These are phyloP conservation scores for Thelonectria olida DNA, from an alignment of 2,329 filamentous ascomycete species.

Conservation along the genomic window DNA sequence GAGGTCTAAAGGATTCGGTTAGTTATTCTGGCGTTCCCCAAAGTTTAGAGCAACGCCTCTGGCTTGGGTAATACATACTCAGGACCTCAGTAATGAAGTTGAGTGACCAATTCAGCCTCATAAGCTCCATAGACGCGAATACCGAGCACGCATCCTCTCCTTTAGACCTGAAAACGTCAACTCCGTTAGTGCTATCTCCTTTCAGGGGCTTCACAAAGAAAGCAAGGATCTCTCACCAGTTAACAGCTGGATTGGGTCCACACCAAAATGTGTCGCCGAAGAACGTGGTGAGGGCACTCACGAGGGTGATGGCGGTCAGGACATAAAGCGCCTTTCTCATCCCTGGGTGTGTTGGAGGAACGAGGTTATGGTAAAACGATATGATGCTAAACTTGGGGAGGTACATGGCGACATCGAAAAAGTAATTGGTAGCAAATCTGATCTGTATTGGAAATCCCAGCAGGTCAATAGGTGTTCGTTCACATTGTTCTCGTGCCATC, in stretches of 20 bases:
- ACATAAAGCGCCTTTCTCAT: conserved; percentile 30
- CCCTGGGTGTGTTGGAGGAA: conserved; percentile 26
- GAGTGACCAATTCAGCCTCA: conserved; percentile 34
- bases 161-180: not conserved
- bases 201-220: not conserved
- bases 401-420: conserved; percentile 38
- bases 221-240: conserved; percentile 25
- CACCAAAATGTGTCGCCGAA: conserved; percentile 37
- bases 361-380: conserved; percentile 35
- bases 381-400: conserved; percentile 38
- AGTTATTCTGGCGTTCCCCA: too few species aligned
- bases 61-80: conserved; percentile 17
- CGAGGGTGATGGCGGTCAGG: conserved; percentile 23
- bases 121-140: conserved; percentile 28
- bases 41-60: too few species aligned
- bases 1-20: too few species aligned
- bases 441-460: not conserved
- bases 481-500: too few species aligned
- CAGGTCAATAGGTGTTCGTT: too few species aligned
- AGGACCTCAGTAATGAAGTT: conserved; percentile 35
- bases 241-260: conserved; percentile 29
- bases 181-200: not conserved
- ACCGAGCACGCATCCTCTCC: conserved; percentile 18
- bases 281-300: conserved; percentile 23
- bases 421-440: conserved; percentile 35